These are phyloP conservation scores for Smittium culicis DNA, from an alignment of 371 early-diverging fungal genomes.

Conservation along the genomic window DNA sequence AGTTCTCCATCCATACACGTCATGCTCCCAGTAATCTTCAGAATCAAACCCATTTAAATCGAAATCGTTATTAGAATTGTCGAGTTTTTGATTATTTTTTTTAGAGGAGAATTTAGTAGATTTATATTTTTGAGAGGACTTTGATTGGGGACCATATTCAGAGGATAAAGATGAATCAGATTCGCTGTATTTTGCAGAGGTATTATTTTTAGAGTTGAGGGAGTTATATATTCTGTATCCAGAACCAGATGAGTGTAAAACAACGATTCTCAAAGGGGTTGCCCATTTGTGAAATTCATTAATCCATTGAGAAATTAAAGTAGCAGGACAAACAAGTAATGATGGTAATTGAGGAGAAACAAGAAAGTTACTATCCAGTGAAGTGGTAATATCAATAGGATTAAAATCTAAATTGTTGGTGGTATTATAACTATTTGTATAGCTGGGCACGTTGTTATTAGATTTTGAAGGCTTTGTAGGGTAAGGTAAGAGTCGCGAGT, in stretches of 20 bases:
- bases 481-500: slow-evolving; percentile 18
- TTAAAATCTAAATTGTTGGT: background rate
- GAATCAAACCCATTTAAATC: background rate
- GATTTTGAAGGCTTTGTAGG: background rate
- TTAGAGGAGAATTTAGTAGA: background rate
- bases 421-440: background rate
- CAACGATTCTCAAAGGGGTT: slow-evolving; percentile 80
- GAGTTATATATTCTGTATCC: slow-evolving; percentile 34
- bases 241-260: slow-evolving; percentile 72
- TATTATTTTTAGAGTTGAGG: background rate
- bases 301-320: slow-evolving; percentile 92
- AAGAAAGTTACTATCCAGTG: too few relatives aligned
- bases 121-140: background rate
- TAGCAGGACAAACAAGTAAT: slow-evolving; percentile 88
- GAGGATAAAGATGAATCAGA: background rate
- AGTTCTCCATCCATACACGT: slow-evolving; percentile 26
- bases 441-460: background rate
- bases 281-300: slow-evolving; percentile 91
- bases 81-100: background rate
- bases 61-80: slow-evolving; percentile 15
- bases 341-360: slow-evolving; percentile 30
- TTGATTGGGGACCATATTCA: background rate
- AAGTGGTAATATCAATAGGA: background rate
- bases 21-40: slow-evolving; percentile 32
- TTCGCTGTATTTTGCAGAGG: background rate